phyloP scores from a whole-genome alignment of 2,329 filamentous ascomycete species.

The Cytospora schulzeri region DNA sequence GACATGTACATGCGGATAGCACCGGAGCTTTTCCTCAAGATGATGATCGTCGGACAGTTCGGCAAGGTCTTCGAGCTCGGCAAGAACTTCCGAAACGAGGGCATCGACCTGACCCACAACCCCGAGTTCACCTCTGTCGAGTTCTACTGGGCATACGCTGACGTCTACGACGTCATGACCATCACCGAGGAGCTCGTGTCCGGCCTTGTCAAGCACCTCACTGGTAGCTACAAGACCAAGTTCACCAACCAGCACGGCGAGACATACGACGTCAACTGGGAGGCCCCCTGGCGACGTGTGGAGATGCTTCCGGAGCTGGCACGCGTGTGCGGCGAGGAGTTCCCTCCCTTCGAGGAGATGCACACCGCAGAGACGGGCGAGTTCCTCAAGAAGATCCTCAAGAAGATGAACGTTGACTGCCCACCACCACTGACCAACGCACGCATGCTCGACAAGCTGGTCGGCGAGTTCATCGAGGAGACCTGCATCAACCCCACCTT shows the following conservation, averaged over 20 bases:
- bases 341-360: slow-evolving; percentile 84
- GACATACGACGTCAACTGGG: slow-evolving; percentile 92
- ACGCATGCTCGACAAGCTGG: slow-evolving; percentile 93
- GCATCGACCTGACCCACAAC: slow-evolving; percentile 92
- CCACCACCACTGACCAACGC: slow-evolving; percentile 88
- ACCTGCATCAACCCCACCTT: slow-evolving; percentile 92
- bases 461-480: slow-evolving; percentile 93
- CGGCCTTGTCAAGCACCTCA: slow-evolving; percentile 83
- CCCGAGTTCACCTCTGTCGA: slow-evolving; percentile 97
- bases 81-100: slow-evolving; percentile 93
- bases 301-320: slow-evolving; percentile 97
- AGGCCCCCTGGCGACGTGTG: slow-evolving; percentile 86
- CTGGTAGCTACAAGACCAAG: slow-evolving; percentile 80
- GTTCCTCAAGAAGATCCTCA: slow-evolving; percentile 81
- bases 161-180: slow-evolving; percentile 88
- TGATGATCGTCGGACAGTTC: slow-evolving; percentile 89
- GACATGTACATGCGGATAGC: slow-evolving; percentile 94
- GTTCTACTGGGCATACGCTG: slow-evolving; percentile 93
- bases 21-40: slow-evolving; percentile 95
- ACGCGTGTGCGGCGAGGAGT: slow-evolving; percentile 87
- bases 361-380: slow-evolving; percentile 88
- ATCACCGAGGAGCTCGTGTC: slow-evolving; percentile 93
- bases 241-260: slow-evolving; percentile 88
- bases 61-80: slow-evolving; percentile 96
- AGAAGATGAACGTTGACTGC: slow-evolving; percentile 91